Conservation (phyloP, 345 rosid species). For the Hibiscus trionum region DNA sequence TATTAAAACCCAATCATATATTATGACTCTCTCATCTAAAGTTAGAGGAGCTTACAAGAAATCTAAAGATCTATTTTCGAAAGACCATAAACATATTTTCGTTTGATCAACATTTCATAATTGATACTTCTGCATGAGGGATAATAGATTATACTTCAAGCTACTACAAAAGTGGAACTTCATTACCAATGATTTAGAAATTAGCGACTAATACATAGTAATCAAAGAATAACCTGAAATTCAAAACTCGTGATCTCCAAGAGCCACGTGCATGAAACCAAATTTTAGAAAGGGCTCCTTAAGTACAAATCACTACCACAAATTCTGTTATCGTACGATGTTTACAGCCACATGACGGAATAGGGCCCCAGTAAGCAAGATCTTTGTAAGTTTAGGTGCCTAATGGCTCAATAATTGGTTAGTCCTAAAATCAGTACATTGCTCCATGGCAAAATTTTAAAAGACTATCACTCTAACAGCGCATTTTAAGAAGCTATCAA, state of each 20-base stretch:
- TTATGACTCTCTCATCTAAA: conserved; percentile 12
- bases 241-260: neutral
- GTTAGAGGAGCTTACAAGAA: conserved; percentile 13
- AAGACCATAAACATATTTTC: neutral
- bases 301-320: neutral
- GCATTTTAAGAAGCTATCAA: neutral
- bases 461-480: neutral
- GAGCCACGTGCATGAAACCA: neutral
- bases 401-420: neutral
- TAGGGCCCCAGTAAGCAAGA: neutral
- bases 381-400: neutral
- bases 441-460: neutral
- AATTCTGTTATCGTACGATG: neutral
- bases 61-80: neutral
- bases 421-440: neutral
- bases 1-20: conserved; percentile 16
- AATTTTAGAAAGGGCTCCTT: neutral
- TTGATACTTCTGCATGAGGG: neutral
- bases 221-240: neutral
- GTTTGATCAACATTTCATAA: neutral
- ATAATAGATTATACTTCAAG: conserved; percentile 6
- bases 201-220: neutral
- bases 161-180: conserved; percentile 8
- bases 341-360: neutral
- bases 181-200: neutral